These are phyloP conservation scores for Juncus inflexus DNA, from an alignment of 176 grass and related monocot species.

Conservation along the genomic window DNA sequence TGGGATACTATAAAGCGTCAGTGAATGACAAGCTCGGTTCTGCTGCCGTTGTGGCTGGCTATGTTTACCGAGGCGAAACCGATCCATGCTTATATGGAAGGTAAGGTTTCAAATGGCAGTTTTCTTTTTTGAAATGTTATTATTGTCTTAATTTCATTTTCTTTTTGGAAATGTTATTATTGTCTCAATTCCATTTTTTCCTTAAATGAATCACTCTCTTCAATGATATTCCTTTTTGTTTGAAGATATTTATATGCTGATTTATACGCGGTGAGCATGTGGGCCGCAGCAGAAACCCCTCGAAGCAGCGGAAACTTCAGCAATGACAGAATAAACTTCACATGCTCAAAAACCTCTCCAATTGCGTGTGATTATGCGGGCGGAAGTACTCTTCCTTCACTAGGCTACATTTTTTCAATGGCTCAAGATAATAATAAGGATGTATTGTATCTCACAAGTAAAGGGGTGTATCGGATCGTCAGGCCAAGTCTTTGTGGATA, in stretches of 20 bases:
- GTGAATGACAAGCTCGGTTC: constrained; percentile 69
- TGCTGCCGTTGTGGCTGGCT: constrained; percentile 65
- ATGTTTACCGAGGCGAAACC: constrained; percentile 61
- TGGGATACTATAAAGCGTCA: constrained; percentile 51
- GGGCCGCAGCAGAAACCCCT: constrained; percentile 44
- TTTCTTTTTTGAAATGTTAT: too few relatives aligned
- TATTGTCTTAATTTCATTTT: too few relatives aligned
- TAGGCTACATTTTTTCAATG: constrained; percentile 76
- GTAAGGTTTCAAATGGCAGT: constrained; percentile 6
- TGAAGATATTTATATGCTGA: constrained; percentile 70
- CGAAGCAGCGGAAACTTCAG: constrained; percentile 54
- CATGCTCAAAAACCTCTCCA: constrained; percentile 60
- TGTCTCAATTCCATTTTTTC: too few relatives aligned
- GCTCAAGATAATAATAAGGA: constrained; percentile 76
- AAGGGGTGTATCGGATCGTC: constrained; percentile 82
- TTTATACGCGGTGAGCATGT: constrained; percentile 60
- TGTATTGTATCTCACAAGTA: constrained; percentile 60
- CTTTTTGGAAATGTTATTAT: too few relatives aligned
- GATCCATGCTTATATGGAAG: constrained; percentile 77
- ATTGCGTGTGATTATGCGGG: constrained; percentile 59
- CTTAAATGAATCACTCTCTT: neutral
- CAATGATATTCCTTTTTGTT: neutral
- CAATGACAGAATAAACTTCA: constrained; percentile 32
- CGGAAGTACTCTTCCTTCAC: constrained; percentile 56
- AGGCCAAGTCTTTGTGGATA: constrained; percentile 55